Evolutionary conservation across 2,329 filamentous ascomycete genomes (phyloP), one percentile per base, ranked within the genome.

Genomic region (Mycosphaerella arachidis): DNA sequence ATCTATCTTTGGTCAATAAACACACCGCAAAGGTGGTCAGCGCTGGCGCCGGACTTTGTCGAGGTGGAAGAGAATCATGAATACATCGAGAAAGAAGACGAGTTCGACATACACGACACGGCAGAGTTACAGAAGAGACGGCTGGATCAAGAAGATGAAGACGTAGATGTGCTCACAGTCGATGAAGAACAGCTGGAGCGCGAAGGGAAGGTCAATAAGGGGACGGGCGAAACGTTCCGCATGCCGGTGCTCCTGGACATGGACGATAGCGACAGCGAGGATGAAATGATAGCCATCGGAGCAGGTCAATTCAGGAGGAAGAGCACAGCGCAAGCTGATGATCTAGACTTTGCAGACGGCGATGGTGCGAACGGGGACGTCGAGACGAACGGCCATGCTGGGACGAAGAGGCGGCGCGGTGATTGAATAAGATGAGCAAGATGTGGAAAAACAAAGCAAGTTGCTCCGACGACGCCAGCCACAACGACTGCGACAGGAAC

Each of bases 41-140:
- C 94, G 1, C 82, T 99, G 31, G 95, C 95, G 6, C 94, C 94
- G 0, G 95, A 99, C 75, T 99, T 99, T 75, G 90, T 88, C 45
- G 94, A 99, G 75, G 92, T 99, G 13, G 94, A 99, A 76, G 94
- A 99, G 76, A 99, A 99, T 68, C 92, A 96, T 24, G 91, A 97
- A 73, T 99, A 99, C 72, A 85, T 95, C 46, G 94, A 99, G 75
- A 85, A 86, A 58, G 94, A 99, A 76, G 94, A 99, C 73, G 94
- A 99, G 72, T 99, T 99, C 69, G 95, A 99, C 74, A 95, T 97
- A 58, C 94, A 97, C 72, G 92, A 92, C 0, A 88, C 93, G 59
- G 93, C 97, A 72, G 93, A 97, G 74, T 87, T 97, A 58, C 91
- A 95, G 72, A 93, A 96, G 74, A 86, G 93, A 31, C 85, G 92